A percentile compares a stretch with the other conserved stretches of the same genome.
Evolutionary conservation across 2,329 filamentous ascomycete genomes (phyloP).

Genomic region (Trichoderma asperellum): DNA sequence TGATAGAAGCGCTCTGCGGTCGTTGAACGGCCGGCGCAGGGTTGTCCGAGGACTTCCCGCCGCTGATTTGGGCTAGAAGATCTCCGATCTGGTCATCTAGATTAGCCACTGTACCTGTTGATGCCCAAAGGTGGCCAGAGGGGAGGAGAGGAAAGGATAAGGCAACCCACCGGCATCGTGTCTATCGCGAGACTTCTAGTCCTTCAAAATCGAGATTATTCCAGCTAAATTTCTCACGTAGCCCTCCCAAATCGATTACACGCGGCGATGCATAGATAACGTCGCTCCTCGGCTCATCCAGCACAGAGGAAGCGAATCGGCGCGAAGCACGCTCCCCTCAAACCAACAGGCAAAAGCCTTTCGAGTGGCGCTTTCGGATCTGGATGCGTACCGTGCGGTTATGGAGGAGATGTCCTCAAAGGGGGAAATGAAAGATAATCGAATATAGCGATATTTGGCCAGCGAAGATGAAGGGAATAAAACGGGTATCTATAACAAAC

Average conservation of each 20-base stretch:
- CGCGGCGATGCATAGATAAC: slow-evolving; percentile 19
- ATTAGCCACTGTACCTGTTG: slow-evolving; percentile 11
- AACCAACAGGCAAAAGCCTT: slow-evolving; percentile 6
- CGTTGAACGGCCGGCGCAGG: slow-evolving; percentile 39
- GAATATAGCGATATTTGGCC: slow-evolving; percentile 3
- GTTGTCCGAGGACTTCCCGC: slow-evolving; percentile 51
- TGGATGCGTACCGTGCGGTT: background rate
- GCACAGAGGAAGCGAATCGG: slow-evolving; percentile 17
- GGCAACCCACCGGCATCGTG: slow-evolving; percentile 41
- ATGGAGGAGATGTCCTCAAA: background rate
- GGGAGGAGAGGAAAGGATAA: background rate
- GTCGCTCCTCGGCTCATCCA: slow-evolving; percentile 10
- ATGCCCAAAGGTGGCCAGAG: slow-evolving; percentile 6
- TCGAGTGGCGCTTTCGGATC: background rate
- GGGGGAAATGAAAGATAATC: background rate
- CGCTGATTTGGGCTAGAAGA: slow-evolving; percentile 60
- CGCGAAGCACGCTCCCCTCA: slow-evolving; percentile 25
- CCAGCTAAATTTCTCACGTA: slow-evolving; percentile 11
- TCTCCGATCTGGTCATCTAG: slow-evolving; percentile 40
- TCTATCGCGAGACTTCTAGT: slow-evolving; percentile 22
- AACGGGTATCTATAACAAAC: background rate
- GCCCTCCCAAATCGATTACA: slow-evolving; percentile 11
- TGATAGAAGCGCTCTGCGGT: slow-evolving; percentile 42
- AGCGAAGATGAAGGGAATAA: background rate
- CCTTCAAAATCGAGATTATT: slow-evolving; percentile 1